These are phyloP conservation scores for Beauveria asiatica DNA, from an alignment of 2,329 filamentous ascomycete species.

Conservation along the genomic window DNA sequence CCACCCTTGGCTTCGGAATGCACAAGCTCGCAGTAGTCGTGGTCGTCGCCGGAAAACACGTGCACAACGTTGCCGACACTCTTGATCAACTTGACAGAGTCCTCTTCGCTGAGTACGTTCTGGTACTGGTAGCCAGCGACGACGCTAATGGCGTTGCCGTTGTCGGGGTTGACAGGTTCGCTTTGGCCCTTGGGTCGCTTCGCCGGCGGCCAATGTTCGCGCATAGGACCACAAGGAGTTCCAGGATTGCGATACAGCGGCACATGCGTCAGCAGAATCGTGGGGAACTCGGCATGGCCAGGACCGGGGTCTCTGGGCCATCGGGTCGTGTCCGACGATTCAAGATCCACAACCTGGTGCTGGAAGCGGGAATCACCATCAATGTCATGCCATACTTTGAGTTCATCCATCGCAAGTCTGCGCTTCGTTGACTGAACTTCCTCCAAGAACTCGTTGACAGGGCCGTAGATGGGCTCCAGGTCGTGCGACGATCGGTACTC, in stretches of 20 bases:
- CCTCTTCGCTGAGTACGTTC: constrained; percentile 72
- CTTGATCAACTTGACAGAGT: constrained; percentile 67
- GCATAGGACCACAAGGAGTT: constrained; percentile 77
- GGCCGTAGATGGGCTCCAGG: constrained; percentile 59
- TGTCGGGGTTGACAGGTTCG: constrained; percentile 47
- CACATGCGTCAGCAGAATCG: constrained; percentile 83
- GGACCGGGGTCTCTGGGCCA: constrained; percentile 31
- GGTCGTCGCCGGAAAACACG: constrained; percentile 92
- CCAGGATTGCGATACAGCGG: constrained; percentile 75
- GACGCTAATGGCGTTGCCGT: constrained; percentile 71
- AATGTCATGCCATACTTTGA: constrained; percentile 57
- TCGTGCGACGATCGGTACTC: constrained; percentile 42
- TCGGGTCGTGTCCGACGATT: constrained; percentile 30
- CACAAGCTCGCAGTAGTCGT: constrained; percentile 90
- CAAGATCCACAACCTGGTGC: constrained; percentile 51
- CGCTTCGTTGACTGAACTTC: constrained; percentile 55
- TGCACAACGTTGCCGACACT: constrained; percentile 75
- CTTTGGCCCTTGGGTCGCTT: constrained; percentile 51
- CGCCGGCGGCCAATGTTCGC: constrained; percentile 74
- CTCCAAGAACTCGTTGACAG: constrained; percentile 68
- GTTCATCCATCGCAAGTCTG: constrained; percentile 59
- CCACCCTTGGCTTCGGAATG: constrained; percentile 62
- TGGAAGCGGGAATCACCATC: constrained; percentile 44
- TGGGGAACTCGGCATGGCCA: constrained; percentile 60
- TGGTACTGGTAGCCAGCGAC: constrained; percentile 87